Evolutionary conservation across 2,329 filamentous ascomycete genomes (phyloP).

Genomic region (Penicillium janthinellum): DNA sequence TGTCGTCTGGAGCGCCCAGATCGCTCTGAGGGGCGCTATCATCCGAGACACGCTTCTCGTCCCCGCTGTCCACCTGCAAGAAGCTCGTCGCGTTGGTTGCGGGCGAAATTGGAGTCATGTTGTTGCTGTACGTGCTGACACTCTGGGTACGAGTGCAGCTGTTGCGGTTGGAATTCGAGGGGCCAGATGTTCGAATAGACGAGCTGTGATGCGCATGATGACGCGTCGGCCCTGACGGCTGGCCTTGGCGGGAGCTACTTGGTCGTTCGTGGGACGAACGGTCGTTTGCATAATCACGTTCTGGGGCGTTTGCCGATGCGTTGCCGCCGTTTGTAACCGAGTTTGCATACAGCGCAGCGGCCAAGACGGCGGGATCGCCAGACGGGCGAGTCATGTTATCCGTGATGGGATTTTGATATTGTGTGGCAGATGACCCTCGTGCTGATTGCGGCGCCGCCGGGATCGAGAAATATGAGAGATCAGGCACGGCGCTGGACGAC

Average conservation of each 20-base stretch:
- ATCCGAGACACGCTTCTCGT: slow-evolving; percentile 38
- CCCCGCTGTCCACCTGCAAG: slow-evolving; percentile 44
- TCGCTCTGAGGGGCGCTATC: slow-evolving; percentile 35
- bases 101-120: slow-evolving; percentile 45
- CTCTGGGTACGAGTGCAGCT: slow-evolving; percentile 46
- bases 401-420: slow-evolving; percentile 19
- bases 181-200: slow-evolving; percentile 37
- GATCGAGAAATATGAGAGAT: slow-evolving; percentile 30
- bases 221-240: slow-evolving; percentile 19
- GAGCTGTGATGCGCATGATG: slow-evolving; percentile 40
- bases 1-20: slow-evolving; percentile 32
- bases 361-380: slow-evolving; percentile 31
- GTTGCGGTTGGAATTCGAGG: slow-evolving; percentile 39
- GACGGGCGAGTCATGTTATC: slow-evolving; percentile 19
- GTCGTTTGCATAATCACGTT: slow-evolving; percentile 18
- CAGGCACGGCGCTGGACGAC: slow-evolving; percentile 36
- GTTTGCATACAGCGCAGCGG: slow-evolving; percentile 34
- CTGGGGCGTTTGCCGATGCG: slow-evolving; percentile 13
- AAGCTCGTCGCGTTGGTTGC: slow-evolving; percentile 50
- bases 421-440: slow-evolving; percentile 15
- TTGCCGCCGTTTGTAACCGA: slow-evolving; percentile 18
- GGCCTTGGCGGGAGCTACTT: slow-evolving; percentile 34
- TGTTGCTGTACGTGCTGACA: slow-evolving; percentile 46
- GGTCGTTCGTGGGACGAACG: slow-evolving; percentile 24
- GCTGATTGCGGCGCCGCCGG: slow-evolving; percentile 20